phyloP scores from a whole-genome alignment of 225 moss, liverwort and hornwort species.

The Pseudisothecium myosuroides region DNA sequence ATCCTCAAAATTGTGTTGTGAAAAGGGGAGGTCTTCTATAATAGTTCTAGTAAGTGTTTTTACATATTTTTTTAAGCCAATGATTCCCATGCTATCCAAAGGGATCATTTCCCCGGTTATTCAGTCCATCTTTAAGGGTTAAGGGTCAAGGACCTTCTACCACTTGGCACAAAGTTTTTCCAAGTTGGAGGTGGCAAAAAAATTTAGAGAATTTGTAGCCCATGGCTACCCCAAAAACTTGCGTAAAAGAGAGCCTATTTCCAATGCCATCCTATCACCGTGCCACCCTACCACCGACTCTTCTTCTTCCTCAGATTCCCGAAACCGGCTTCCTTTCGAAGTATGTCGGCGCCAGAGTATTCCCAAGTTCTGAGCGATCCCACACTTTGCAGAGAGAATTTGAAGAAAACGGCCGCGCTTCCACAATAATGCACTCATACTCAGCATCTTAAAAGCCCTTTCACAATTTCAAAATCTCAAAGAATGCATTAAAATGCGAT shows the following conservation, averaged over 20 bases:
- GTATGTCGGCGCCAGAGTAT: not conserved
- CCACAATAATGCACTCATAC: not conserved
- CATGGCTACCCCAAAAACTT: not conserved
- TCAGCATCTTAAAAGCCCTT: not conserved
- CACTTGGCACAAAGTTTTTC: too few species aligned
- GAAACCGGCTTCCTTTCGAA: too few species aligned
- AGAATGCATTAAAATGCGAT: not conserved
- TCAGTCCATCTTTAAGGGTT: too few species aligned
- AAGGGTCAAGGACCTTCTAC: too few species aligned
- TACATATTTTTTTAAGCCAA: too few species aligned
- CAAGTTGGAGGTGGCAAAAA: not conserved
- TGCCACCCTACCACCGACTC: not conserved
- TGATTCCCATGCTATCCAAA: too few species aligned
- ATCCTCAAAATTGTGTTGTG: too few species aligned
- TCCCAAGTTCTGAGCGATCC: not conserved
- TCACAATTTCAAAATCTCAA: not conserved
- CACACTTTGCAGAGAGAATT: not conserved
- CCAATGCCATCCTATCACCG: not conserved
- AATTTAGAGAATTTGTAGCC: not conserved
- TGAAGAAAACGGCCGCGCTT: not conserved
- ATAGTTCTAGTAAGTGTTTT: too few species aligned
- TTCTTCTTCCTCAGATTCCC: not conserved
- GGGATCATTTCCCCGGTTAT: too few species aligned
- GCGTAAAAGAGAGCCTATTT: not conserved
- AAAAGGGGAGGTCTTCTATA: too few species aligned